Evolutionary conservation across 108 stramenopile genomes (phyloP).

Genomic region (Craspedostauros australis): DNA sequence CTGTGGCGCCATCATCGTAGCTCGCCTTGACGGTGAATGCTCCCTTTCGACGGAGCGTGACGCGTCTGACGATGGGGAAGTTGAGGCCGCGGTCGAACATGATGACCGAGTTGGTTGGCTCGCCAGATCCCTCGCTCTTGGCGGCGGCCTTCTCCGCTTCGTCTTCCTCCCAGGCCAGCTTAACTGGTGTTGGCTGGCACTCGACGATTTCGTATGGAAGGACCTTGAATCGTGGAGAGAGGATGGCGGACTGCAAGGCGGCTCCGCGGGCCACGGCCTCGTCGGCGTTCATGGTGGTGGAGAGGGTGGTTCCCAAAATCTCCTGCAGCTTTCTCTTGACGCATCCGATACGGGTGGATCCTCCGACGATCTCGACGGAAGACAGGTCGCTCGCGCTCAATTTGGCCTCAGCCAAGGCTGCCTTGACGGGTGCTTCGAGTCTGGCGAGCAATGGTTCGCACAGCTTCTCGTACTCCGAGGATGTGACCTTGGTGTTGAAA

Average conservation of each 20-base stretch:
- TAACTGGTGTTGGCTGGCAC: conserved; percentile 80
- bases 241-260: conserved; percentile 95
- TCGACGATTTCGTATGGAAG: conserved; percentile 93
- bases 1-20: conserved; percentile 52
- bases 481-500: conserved; percentile 73
- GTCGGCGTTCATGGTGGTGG: conserved; percentile 97
- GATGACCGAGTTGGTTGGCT: conserved; percentile 73
- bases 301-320: conserved; percentile 68
- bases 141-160: conserved; percentile 23
- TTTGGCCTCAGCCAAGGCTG: conserved; percentile 78
- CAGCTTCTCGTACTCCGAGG: conserved; percentile 82
- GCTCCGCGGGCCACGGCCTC: conserved; percentile 95
- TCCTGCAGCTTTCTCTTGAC: conserved; percentile 78
- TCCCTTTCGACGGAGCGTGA: conserved; percentile 78
- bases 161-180: conserved; percentile 87
- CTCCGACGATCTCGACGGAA: conserved; percentile 94
- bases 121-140: conserved; percentile 58
- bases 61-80: conserved; percentile 89
- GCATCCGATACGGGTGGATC: conserved; percentile 84
- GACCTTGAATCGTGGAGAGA: conserved; percentile 95
- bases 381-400: conserved; percentile 62
- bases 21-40: conserved; percentile 69
- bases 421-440: conserved; percentile 75
- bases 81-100: conserved; percentile 91
- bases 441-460: conserved; percentile 74